phyloP scores from a whole-genome alignment of 495 filamentous ascomycete genomes.

The Aspergillus cavernicola region DNA sequence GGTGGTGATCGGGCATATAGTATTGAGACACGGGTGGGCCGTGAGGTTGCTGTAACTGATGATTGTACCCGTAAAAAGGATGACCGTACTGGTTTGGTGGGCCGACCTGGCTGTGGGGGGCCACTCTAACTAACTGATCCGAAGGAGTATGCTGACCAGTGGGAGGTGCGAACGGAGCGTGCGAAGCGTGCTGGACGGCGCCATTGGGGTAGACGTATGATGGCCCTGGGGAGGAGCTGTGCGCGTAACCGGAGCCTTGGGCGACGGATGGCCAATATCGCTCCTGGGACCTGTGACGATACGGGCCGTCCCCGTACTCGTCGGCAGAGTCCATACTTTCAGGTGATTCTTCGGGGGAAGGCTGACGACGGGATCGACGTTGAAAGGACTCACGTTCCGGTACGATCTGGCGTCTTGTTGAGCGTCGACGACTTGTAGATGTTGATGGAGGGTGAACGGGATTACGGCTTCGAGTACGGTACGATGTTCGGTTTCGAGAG shows the following conservation, averaged over 20 bases:
- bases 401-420: constrained; percentile 37
- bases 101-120: constrained; percentile 34
- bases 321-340: constrained; percentile 53
- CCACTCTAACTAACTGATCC: constrained; percentile 39
- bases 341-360: constrained; percentile 45
- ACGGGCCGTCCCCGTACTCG: constrained; percentile 39
- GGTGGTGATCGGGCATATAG: constrained; percentile 33
- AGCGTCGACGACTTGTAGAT: constrained; percentile 40
- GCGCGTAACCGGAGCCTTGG: constrained; percentile 42
- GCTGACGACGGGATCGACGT: constrained; percentile 44
- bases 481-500: constrained; percentile 56
- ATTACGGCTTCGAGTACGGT: constrained; percentile 34
- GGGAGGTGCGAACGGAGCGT: constrained; percentile 23
- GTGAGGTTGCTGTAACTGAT: constrained; percentile 35
- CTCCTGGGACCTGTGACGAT: constrained; percentile 33
- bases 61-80: constrained; percentile 33
- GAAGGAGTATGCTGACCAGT: constrained; percentile 31
- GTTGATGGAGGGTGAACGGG: constrained; percentile 40
- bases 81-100: constrained; percentile 34
- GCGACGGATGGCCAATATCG: constrained; percentile 34
- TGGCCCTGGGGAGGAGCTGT: constrained; percentile 43
- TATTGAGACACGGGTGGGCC: constrained; percentile 33
- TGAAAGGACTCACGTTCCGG: constrained; percentile 35
- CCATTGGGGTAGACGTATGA: constrained; percentile 35
- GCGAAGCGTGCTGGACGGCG: constrained; percentile 23